Percentiles rank a stretch among this genome's conserved stretches.
Conservation (phyloP, 345 rosid genomes). For the Lepidium didymum region DNA sequence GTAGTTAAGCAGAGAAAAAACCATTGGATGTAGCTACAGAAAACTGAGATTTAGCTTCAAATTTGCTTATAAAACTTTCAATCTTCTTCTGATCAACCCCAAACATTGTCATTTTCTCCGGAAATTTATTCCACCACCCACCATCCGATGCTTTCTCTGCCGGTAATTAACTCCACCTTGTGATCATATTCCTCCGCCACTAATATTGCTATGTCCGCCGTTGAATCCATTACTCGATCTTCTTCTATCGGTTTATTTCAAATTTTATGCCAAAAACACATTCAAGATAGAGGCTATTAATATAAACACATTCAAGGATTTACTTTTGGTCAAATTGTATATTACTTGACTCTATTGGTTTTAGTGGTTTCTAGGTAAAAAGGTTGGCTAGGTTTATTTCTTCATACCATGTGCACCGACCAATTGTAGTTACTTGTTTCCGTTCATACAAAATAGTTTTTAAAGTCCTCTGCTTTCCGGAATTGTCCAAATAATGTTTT, state of each 20-base stretch:
- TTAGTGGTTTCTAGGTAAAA: conserved; percentile 10
- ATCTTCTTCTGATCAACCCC: not conserved
- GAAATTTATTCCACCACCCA: not conserved
- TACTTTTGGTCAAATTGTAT: too few relatives aligned
- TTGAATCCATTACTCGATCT: not conserved
- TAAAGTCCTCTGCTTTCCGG: too few relatives aligned
- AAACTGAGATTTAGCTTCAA: conserved; percentile 26
- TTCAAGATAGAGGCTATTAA: not conserved
- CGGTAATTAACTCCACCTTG: not conserved
- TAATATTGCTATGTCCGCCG: conserved; percentile 22
- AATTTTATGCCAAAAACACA: not conserved
- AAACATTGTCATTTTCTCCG: conserved; percentile 3
- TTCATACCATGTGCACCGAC: conserved; percentile 10
- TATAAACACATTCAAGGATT: not conserved
- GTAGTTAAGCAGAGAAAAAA: conserved; percentile 20
- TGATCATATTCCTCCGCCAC: conserved; percentile 25
- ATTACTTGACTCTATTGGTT: not conserved
- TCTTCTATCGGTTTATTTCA: not conserved
- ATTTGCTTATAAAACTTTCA: conserved; percentile 1
- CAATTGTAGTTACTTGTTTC: not conserved
- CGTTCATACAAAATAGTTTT: not conserved
- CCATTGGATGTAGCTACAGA: conserved; percentile 22
- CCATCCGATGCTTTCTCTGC: conserved; percentile 5
- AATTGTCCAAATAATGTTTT: too few relatives aligned
- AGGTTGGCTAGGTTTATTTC: conserved; percentile 13